Conservation (phyloP, 169 alveolate genomes). For the Plasmodium coatneyi region DNA sequence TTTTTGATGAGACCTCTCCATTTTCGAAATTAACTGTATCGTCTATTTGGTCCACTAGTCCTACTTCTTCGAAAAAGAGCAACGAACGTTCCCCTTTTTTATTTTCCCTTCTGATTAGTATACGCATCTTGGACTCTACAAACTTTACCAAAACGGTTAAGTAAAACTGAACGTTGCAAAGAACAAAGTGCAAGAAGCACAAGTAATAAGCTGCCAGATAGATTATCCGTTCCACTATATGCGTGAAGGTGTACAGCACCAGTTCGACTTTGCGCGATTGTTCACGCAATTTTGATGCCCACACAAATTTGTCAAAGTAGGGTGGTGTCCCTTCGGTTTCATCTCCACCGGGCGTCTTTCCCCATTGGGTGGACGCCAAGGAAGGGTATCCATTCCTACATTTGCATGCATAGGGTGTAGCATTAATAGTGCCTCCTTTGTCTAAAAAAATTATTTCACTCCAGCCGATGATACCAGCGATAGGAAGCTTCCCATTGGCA, state of each 20-base stretch:
- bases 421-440: background rate
- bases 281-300: background rate
- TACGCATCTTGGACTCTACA: background rate
- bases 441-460: background rate
- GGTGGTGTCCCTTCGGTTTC: background rate
- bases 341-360: background rate
- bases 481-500: background rate
- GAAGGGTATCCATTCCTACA: background rate
- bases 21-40: background rate
- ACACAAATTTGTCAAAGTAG: background rate
- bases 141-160: slow-evolving; percentile 7
- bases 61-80: background rate
- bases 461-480: background rate
- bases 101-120: background rate
- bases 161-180: background rate
- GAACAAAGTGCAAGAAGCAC: slow-evolving; percentile 3
- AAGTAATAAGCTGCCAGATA: background rate
- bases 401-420: background rate
- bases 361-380: background rate
- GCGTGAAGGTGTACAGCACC: background rate
- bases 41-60: background rate
- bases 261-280: background rate
- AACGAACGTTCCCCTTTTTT: background rate
- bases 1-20: background rate
- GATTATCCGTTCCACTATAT: background rate